Percentiles rank a stretch among this genome's conserved stretches.
phyloP scores from a whole-genome alignment of 2,329 filamentous ascomycete species.

The Myriosclerotinia scirpicola region DNA sequence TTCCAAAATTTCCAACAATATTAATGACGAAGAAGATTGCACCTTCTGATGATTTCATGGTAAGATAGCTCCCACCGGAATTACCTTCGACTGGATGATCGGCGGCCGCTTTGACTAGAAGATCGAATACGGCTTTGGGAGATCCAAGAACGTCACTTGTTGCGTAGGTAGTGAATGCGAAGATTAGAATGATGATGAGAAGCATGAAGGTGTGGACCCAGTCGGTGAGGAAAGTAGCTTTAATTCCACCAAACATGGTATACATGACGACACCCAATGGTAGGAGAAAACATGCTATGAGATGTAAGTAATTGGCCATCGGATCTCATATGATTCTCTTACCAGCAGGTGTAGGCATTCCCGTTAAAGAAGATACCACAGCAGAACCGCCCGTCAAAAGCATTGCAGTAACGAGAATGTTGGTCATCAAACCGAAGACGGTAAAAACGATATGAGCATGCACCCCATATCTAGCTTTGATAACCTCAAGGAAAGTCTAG shows the following conservation, averaged over 20 bases:
- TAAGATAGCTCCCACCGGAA: constrained; percentile 77
- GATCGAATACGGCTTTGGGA: constrained; percentile 74
- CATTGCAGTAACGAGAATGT: constrained; percentile 87
- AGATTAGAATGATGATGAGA: constrained; percentile 81
- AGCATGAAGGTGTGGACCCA: constrained; percentile 78
- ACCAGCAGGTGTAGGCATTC: constrained; percentile 71
- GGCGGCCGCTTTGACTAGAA: constrained; percentile 66
- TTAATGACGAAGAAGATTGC: constrained; percentile 92
- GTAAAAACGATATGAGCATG: constrained; percentile 76
- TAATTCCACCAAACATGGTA: constrained; percentile 76
- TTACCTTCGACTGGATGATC: constrained; percentile 78
- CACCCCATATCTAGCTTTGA: constrained; percentile 75
- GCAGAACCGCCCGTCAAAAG: constrained; percentile 80
- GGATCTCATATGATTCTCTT: not conserved
- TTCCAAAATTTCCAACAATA: constrained; percentile 77
- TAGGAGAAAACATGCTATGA: constrained; percentile 68
- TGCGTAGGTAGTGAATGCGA: constrained; percentile 79
- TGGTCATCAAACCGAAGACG: constrained; percentile 78
- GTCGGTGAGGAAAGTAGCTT: constrained; percentile 77
- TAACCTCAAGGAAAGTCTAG: constrained; percentile 73
- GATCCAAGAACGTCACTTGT: constrained; percentile 71
- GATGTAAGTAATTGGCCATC: not conserved
- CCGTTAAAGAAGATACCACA: constrained; percentile 69
- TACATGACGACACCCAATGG: constrained; percentile 80
- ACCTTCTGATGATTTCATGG: constrained; percentile 78